Conservation (phyloP, 176 grass and related monocot species). For the Avena eriantha region DNA sequence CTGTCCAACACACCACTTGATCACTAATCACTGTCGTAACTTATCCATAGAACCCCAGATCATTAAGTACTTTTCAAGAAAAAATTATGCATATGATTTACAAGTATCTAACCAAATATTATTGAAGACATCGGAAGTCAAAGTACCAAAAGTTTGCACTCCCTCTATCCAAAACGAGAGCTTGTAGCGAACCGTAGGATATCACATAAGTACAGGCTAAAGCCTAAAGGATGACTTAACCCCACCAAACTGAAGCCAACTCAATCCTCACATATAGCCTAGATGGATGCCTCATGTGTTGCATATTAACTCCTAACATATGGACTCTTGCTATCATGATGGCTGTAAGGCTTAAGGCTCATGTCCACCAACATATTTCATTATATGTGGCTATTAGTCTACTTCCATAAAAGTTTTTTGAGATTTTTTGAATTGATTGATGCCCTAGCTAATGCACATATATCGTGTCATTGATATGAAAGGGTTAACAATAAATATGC, state of each 20-base stretch:
- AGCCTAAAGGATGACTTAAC: background rate
- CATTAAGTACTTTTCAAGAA: background rate
- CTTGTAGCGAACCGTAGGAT: background rate
- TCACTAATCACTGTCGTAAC: background rate
- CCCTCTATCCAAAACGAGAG: background rate
- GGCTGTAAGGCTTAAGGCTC: background rate
- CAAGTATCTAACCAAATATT: constrained; percentile 9
- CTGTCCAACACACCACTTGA: background rate
- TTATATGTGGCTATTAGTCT: background rate
- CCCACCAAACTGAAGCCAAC: background rate
- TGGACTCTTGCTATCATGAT: background rate
- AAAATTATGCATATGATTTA: background rate
- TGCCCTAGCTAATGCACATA: constrained; percentile 7
- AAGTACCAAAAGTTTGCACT: background rate
- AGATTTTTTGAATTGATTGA: constrained; percentile 8
- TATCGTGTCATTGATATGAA: background rate
- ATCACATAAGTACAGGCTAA: background rate
- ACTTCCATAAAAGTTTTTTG: background rate
- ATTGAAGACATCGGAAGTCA: background rate
- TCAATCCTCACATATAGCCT: background rate
- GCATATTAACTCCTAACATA: constrained; percentile 1
- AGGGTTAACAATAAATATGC: constrained; percentile 3
- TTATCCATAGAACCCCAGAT: constrained; percentile 4
- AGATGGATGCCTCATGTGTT: background rate
- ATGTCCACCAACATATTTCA: background rate